Evolutionary conservation across 805 yeast species (phyloP).

Genomic region (Starmerella geochares): DNA sequence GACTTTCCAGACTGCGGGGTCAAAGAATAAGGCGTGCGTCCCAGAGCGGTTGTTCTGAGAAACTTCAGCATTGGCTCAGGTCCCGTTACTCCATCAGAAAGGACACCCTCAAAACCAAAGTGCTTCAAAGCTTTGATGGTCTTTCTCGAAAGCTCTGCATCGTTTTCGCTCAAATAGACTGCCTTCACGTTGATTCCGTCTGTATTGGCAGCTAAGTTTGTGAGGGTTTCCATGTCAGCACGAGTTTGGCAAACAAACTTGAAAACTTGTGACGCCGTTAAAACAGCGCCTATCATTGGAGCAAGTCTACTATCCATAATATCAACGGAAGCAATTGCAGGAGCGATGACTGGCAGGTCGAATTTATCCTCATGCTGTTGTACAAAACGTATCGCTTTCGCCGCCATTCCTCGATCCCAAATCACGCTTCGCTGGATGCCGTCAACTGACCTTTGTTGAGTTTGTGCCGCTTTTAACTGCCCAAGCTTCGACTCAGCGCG

Average conservation of each 20-base stretch:
- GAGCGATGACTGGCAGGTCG: slow-evolving; percentile 47
- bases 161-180: background rate
- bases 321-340: slow-evolving; percentile 59
- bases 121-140: slow-evolving; percentile 32
- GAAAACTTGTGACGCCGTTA: slow-evolving; percentile 44
- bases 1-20: slow-evolving; percentile 25
- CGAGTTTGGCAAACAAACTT: slow-evolving; percentile 55
- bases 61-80: slow-evolving; percentile 53
- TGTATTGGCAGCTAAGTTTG: slow-evolving; percentile 36
- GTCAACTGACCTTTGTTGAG: background rate
- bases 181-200: slow-evolving; percentile 24
- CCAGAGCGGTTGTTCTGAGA: slow-evolving; percentile 26
- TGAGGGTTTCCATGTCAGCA: slow-evolving; percentile 40
- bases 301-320: slow-evolving; percentile 44
- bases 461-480: background rate
- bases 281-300: slow-evolving; percentile 46
- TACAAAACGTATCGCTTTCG: slow-evolving; percentile 1
- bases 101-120: slow-evolving; percentile 71
- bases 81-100: slow-evolving; percentile 62
- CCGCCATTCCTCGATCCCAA: slow-evolving; percentile 5
- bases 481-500: background rate
- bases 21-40: slow-evolving; percentile 57
- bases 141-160: slow-evolving; percentile 33
- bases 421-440: background rate
- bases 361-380: slow-evolving; percentile 24